A percentile compares a stretch with the other conserved stretches of the same genome.
phyloP scores from a whole-genome alignment of 768 basidiomycete genomes.

The Serpula lacrymans region DNA sequence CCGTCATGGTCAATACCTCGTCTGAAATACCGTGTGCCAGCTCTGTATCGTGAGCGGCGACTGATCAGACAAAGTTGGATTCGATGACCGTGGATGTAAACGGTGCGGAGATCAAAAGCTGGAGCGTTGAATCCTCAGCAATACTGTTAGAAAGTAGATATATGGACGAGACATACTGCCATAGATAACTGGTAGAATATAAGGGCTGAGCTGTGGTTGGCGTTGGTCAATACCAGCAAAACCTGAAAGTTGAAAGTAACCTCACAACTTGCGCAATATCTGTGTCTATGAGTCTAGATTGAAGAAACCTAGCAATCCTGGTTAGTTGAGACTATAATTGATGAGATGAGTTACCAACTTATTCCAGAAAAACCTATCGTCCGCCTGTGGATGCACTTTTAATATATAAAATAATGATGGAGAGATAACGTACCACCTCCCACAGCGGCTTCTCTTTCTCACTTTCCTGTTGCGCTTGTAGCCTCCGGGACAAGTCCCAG shows the following conservation, averaged over 20 bases:
- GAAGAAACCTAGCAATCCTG: constrained; percentile 41
- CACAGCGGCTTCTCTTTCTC: constrained; percentile 60
- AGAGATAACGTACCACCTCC: constrained; percentile 59
- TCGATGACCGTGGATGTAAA: constrained; percentile 71
- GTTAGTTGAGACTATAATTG: constrained; percentile 8
- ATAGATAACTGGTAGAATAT: constrained; percentile 90
- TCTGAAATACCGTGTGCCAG: constrained; percentile 96
- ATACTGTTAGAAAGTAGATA: too few relatives aligned
- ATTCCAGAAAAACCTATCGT: constrained; percentile 99
- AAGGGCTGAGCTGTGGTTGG: constrained; percentile 66
- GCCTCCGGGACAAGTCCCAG: constrained; percentile 82
- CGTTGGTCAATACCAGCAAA: constrained; percentile 8
- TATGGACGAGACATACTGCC: constrained; percentile 68
- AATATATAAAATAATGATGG: constrained; percentile 3
- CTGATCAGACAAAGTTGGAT: constrained; percentile 87
- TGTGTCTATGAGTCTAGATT: constrained; percentile 57
- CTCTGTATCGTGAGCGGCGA: constrained; percentile 88
- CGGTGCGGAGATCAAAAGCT: constrained; percentile 86
- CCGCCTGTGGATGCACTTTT: constrained; percentile 53
- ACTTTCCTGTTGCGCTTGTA: constrained; percentile 73
- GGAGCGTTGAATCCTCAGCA: constrained; percentile 8
- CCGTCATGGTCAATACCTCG: constrained; percentile 89
- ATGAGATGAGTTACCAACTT: constrained; percentile 40
- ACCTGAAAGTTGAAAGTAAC: constrained; percentile 1
- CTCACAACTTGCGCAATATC: constrained; percentile 66